Conservation (phyloP, 257 asterid genomes). For the Orobanche coerulescens region DNA sequence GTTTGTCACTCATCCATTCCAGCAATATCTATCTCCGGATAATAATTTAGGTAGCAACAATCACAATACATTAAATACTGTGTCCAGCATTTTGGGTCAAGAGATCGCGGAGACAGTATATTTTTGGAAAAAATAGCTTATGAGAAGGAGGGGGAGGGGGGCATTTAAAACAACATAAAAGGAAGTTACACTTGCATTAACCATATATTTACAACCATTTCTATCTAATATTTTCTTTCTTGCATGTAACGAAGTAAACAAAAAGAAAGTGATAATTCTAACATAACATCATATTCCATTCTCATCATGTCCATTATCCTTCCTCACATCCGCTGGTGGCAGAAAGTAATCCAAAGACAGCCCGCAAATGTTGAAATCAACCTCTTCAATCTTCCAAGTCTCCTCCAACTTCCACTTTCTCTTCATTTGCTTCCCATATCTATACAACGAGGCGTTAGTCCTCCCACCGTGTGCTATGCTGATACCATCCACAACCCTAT, state of each 20-base stretch:
- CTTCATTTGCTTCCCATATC: slow-evolving; percentile 60
- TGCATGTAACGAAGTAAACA: neutral
- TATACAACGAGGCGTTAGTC: slow-evolving; percentile 49
- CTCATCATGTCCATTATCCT: slow-evolving; percentile 33
- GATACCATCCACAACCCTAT: slow-evolving; percentile 53
- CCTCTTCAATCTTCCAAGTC: slow-evolving; percentile 82
- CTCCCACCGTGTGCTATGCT: slow-evolving; percentile 77
- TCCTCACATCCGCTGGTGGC: slow-evolving; percentile 60
- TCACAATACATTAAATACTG: too few relatives aligned
- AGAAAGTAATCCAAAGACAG: slow-evolving; percentile 62
- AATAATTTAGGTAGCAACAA: too few relatives aligned
- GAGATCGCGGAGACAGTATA: too few relatives aligned
- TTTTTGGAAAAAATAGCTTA: too few relatives aligned
- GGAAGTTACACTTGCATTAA: too few relatives aligned
- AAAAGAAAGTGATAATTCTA: neutral
- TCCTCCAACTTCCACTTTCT: slow-evolving; percentile 70
- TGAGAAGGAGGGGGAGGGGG: too few relatives aligned
- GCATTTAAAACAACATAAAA: too few relatives aligned
- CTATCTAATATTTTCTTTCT: neutral
- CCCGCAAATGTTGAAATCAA: slow-evolving; percentile 75
- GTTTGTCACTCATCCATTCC: too few relatives aligned
- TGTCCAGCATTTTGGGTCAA: too few relatives aligned
- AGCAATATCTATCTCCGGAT: too few relatives aligned
- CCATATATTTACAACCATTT: slow-evolving; percentile 9
- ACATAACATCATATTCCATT: slow-evolving; percentile 23